A percentile compares a stretch with the other conserved stretches of the same genome.
phyloP scores from a whole-genome alignment of 1,284 basidiomycete species.

The Moniliella sp. region DNA sequence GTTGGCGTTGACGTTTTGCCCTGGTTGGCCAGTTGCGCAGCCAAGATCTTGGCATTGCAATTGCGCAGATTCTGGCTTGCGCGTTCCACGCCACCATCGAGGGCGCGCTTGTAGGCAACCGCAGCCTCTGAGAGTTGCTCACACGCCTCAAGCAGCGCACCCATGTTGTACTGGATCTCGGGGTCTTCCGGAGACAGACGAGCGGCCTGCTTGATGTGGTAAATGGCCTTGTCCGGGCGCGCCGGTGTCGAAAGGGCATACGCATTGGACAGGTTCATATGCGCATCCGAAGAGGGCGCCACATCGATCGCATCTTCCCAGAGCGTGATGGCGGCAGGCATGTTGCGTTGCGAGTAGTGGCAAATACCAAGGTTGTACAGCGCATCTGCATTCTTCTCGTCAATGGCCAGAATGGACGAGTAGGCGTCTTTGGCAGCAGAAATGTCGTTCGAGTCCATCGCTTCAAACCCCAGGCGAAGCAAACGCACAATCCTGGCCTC shows the following conservation, averaged over 20 bases:
- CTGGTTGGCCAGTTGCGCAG: too few relatives aligned
- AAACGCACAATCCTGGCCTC: too few relatives aligned
- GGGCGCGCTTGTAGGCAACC: constrained; percentile 54
- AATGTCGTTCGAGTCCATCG: too few relatives aligned
- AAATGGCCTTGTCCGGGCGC: constrained; percentile 67
- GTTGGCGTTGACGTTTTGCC: not conserved
- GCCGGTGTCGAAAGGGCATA: constrained; percentile 69
- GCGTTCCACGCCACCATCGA: constrained; percentile 50
- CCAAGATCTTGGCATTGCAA: too few relatives aligned
- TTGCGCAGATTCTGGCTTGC: not conserved
- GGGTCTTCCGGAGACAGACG: constrained; percentile 71
- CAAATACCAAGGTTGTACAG: constrained; percentile 73
- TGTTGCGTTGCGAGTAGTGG: constrained; percentile 15
- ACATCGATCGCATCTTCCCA: constrained; percentile 37
- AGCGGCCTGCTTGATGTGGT: constrained; percentile 66
- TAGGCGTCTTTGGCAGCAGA: constrained; percentile 48
- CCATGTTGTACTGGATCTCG: constrained; percentile 82
- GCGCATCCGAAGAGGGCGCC: constrained; percentile 69
- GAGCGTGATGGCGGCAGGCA: constrained; percentile 14
- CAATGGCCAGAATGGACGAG: constrained; percentile 56
- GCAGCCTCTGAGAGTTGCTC: constrained; percentile 60
- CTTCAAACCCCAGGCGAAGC: too few relatives aligned
- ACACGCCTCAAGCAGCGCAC: constrained; percentile 68
- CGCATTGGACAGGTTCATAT: constrained; percentile 79
- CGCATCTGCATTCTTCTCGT: constrained; percentile 53